Base-by-base conservation (phyloP, 106 monocot species). In the Cymbidium sinense region DNA sequence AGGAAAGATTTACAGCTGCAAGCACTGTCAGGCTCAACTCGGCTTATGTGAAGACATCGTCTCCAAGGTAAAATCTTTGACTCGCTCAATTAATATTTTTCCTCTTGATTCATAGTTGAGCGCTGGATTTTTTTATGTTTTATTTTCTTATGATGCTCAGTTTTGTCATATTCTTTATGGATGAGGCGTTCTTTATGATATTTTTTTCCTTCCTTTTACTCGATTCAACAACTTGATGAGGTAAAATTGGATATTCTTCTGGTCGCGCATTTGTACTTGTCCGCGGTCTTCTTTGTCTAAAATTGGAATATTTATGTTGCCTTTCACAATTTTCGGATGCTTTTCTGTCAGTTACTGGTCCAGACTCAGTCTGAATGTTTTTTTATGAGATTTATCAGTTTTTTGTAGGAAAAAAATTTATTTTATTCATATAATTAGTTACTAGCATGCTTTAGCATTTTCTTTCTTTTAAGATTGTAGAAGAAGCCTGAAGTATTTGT, bases 1-100 rank as follows among this genome's bases (percentile, higher is more conserved):
- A 15, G 88, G 81, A n/a, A 90, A 86, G 85, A 82, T 88, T 77
- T 93, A 93, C 74, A 88, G 83, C 81, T 93, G 93, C 84, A 88
- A 88, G 81, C 88, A 90, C 88, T 90, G 93, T 67, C 81, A 70
- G 17, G 35, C 81, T 31, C 76, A 76, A 77, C 81, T 82, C 70
- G 76, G 51, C 21, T 76, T 76, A 36, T 69, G 67, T 29, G 76
- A 76, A 34, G 51, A 93, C 58, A 86, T 93, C 81, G 76, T 88
- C 81, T 90, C 93, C 70, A 90, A 76, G 83, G 93, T 89, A 70
- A 30, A 31, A 21, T 28, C 67, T 67, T 30, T 67, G 3, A 31
- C 13, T 33, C 33, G 58, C 58, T 21, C 23, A n/a, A 23, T 58
- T 20, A 15, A 18, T 52, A 19, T 52, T 52, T 19, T 52, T 52